These are phyloP conservation scores for Fonsecaea pedrosoi DNA, from an alignment of 2,329 filamentous ascomycete genomes.

Conservation along the genomic window DNA sequence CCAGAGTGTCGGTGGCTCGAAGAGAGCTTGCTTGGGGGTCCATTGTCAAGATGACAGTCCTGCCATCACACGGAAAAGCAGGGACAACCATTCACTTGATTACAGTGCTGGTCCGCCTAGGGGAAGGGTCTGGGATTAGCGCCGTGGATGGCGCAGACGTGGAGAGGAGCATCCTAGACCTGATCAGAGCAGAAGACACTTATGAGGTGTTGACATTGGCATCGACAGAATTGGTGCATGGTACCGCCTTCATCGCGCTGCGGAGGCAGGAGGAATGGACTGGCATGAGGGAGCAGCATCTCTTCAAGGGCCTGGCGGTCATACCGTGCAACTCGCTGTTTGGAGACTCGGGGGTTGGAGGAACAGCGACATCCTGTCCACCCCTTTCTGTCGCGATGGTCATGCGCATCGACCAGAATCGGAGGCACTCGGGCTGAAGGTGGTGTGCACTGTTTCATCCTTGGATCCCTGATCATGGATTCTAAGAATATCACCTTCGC, in stretches of 20 bases:
- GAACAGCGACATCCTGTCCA: not conserved
- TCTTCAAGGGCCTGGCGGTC: constrained; percentile 24
- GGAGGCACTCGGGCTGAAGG: not conserved
- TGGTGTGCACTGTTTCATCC: not conserved
- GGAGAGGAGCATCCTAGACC: not conserved
- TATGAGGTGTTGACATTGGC: not conserved
- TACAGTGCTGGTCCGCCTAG: constrained; percentile 13
- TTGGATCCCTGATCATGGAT: not conserved
- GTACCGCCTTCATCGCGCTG: constrained; percentile 30
- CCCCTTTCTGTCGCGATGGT: constrained; percentile 27
- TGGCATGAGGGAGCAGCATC: not conserved
- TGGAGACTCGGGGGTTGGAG: constrained; percentile 39
- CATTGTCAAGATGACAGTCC: constrained; percentile 8
- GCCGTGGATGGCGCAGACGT: not conserved
- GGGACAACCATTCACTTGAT: constrained; percentile 18
- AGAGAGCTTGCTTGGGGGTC: constrained; percentile 21
- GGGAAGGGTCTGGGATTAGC: not conserved
- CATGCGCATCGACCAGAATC: constrained; percentile 25
- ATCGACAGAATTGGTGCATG: constrained; percentile 21
- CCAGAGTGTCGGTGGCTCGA: constrained; percentile 9
- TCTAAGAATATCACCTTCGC: not conserved
- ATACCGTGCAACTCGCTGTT: constrained; percentile 54
- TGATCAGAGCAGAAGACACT: not conserved
- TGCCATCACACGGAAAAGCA: not conserved
- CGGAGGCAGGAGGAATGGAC: constrained; percentile 18